These are phyloP conservation scores for Tetraselmis chui DNA, from an alignment of 139 green algal species.

Conservation along the genomic window DNA sequence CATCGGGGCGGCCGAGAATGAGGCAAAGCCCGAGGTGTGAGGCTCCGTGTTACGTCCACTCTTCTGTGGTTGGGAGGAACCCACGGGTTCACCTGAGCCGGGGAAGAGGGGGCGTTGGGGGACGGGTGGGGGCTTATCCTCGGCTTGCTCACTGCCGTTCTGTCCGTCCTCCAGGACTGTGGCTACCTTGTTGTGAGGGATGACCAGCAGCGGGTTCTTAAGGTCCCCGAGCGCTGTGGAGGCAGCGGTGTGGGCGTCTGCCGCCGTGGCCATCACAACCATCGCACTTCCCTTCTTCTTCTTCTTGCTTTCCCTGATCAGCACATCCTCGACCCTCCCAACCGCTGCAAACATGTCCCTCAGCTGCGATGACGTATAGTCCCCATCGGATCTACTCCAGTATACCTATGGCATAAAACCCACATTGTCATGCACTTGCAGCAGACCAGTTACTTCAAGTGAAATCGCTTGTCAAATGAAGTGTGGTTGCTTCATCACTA, in stretches of 20 bases:
- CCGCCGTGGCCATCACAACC: conserved; percentile 45
- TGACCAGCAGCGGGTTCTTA: conserved; percentile 29
- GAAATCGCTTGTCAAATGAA: no score
- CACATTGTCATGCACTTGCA: no score
- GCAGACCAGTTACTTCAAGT: no score
- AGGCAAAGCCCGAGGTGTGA: not conserved
- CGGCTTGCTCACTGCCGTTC: no score
- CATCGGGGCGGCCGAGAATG: not conserved
- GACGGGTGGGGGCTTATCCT: not conserved
- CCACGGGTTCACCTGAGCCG: not conserved
- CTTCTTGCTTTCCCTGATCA: conserved; percentile 36
- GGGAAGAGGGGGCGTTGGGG: not conserved
- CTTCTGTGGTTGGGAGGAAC: not conserved
- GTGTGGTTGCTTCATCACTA: no score
- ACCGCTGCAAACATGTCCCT: conserved; percentile 33
- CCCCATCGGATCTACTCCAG: conserved; percentile 3
- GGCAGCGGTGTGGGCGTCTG: conserved; percentile 20
- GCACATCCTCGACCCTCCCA: conserved; percentile 52
- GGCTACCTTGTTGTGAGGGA: conserved; percentile 25
- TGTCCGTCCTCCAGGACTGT: not conserved
- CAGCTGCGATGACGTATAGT: conserved; percentile 29
- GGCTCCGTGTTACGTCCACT: not conserved
- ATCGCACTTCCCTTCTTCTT: conserved; percentile 40
- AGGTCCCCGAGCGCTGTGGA: conserved; percentile 11
- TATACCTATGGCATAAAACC: no score